A percentile compares a stretch with the other conserved stretches of the same genome.
These are phyloP conservation scores for Paratinospora sagittata DNA, from an alignment of 164 flowering plant genomes.

Conservation along the genomic window DNA sequence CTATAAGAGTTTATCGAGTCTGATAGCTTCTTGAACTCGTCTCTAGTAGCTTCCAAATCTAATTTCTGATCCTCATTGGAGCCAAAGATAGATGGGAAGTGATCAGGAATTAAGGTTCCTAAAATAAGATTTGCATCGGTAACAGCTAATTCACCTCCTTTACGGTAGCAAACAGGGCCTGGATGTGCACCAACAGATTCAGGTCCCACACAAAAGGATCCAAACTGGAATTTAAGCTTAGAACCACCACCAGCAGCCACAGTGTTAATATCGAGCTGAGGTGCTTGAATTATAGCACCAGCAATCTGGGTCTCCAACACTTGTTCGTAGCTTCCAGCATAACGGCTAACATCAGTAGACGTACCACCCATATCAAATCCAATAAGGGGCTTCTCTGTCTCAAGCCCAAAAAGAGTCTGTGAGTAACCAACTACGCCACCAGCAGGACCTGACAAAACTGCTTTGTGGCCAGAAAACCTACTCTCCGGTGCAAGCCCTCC, in stretches of 20 bases:
- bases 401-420: conserved; percentile 80
- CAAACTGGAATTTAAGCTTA: conserved; percentile 86
- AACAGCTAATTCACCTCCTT: conserved; percentile 92
- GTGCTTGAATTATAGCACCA: conserved; percentile 96
- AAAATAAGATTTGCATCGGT: conserved; percentile 92
- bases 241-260: conserved; percentile 99
- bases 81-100: conserved; percentile 92
- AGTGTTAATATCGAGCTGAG: conserved; percentile 95
- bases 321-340: conserved; percentile 89
- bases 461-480: conserved; percentile 97
- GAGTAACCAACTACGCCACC: conserved; percentile 99
- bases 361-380: conserved; percentile 99
- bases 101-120: conserved; percentile 86
- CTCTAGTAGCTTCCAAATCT: conserved; percentile 59
- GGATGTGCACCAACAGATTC: conserved; percentile 99
- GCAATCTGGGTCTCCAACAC: conserved; percentile 91
- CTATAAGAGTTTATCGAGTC: conserved; percentile 58
- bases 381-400: conserved; percentile 86
- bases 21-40: conserved; percentile 76
- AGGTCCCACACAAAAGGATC: conserved; percentile 93
- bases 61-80: conserved; percentile 81
- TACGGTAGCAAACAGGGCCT: conserved; percentile 95
- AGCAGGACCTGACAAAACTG: conserved; percentile 96
- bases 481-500: conserved; percentile 98
- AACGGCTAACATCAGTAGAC: conserved; percentile 95